Percentiles rank a stretch among this genome's conserved stretches.
phyloP scores from a whole-genome alignment of 202 grass and related monocot species.

The Musa balbisiana region DNA sequence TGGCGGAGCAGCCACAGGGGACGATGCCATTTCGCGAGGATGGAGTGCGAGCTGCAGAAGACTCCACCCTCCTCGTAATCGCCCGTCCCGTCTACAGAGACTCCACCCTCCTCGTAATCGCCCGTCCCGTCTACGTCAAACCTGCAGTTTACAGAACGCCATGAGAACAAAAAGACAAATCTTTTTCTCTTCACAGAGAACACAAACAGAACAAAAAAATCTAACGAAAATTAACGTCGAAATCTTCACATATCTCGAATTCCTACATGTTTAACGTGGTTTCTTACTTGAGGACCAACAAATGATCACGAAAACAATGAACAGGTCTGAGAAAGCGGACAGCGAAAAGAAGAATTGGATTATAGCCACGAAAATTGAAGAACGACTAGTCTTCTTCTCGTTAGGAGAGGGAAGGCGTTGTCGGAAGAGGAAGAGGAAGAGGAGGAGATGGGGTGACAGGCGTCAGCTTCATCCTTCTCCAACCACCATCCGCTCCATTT shows the following conservation, averaged over 20 bases:
- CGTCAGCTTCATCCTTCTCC: background rate
- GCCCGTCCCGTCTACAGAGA: background rate
- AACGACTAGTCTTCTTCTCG: background rate
- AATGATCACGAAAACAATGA: too few species aligned
- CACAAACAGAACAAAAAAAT: background rate
- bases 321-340: background rate
- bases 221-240: too few species aligned
- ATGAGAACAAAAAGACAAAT: background rate
- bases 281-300: background rate
- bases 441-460: background rate
- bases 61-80: constrained; percentile 6
- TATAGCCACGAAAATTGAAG: background rate
- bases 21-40: background rate
- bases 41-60: constrained; percentile 12
- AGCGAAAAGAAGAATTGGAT: background rate
- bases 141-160: background rate
- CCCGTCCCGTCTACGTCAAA: background rate
- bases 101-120: constrained; percentile 6
- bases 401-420: background rate
- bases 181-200: background rate
- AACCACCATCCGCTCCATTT: background rate
- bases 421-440: background rate
- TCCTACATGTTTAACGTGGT: background rate
- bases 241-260: background rate
- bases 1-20: background rate